Percentiles rank a stretch among this genome's conserved stretches.
Conservation (phyloP, 768 basidiomycete species). For the Agaricus blazei region DNA sequence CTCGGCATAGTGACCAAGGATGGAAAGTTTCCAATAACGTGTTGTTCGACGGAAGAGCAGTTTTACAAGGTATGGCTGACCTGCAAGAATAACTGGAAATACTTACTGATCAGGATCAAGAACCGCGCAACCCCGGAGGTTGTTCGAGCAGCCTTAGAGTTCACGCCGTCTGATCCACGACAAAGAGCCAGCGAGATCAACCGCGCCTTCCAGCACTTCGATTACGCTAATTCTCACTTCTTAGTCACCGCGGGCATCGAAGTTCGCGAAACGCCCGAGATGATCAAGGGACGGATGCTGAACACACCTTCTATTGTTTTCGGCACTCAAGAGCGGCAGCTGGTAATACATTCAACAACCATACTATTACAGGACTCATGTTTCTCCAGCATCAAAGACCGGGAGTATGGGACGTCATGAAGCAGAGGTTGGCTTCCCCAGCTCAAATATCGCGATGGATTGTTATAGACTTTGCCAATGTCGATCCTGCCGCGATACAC, state of each 20-base stretch:
- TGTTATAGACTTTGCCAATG: conserved; percentile 21
- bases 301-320: conserved; percentile 28
- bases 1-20: conserved; percentile 23
- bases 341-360: background rate
- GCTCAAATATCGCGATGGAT: conserved; percentile 16
- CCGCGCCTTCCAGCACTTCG: conserved; percentile 28
- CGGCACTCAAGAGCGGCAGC: background rate
- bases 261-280: conserved; percentile 23
- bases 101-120: conserved; percentile 12
- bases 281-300: conserved; percentile 31
- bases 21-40: conserved; percentile 23
- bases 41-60: conserved; percentile 22
- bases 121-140: conserved; percentile 25
- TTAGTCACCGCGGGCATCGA: conserved; percentile 33
- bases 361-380: background rate
- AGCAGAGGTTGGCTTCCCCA: conserved; percentile 16
- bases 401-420: conserved; percentile 29
- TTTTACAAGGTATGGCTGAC: conserved; percentile 20
- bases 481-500: conserved; percentile 10
- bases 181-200: conserved; percentile 18
- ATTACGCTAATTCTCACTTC: conserved; percentile 33
- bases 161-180: conserved; percentile 21
- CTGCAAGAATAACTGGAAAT: no score
- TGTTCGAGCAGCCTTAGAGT: conserved; percentile 23
- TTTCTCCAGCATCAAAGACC: conserved; percentile 7